These are phyloP conservation scores for Paecilomyces fulvus DNA, from an alignment of 2,329 filamentous ascomycete genomes.

Conservation along the genomic window DNA sequence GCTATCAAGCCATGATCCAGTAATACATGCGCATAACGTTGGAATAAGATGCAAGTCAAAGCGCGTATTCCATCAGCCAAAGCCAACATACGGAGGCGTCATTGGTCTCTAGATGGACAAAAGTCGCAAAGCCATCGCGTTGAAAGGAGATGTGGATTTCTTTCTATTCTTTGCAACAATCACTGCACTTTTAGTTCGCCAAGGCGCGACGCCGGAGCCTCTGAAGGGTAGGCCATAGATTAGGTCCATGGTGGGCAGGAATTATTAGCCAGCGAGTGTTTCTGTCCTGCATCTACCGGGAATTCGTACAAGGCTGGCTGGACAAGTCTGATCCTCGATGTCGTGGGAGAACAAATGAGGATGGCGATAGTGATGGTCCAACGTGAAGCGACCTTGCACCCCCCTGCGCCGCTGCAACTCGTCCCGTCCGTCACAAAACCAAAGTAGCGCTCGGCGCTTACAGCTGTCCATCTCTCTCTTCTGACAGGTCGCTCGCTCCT, in stretches of 20 bases:
- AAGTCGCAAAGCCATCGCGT: slow-evolving; percentile 5
- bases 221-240: not conserved
- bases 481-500: not conserved
- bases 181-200: not conserved
- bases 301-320: not conserved
- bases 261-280: not conserved
- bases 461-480: not conserved
- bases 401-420: not conserved
- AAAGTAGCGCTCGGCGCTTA: not conserved
- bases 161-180: slow-evolving; percentile 23
- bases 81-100: slow-evolving; percentile 9
- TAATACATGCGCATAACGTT: not conserved
- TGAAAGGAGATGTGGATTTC: slow-evolving; percentile 12
- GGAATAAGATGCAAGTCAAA: not conserved
- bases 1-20: slow-evolving; percentile 19
- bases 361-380: not conserved
- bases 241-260: not conserved
- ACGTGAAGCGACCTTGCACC: not conserved
- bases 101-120: not conserved
- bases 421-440: not conserved
- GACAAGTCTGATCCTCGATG: not conserved
- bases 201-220: not conserved
- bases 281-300: not conserved
- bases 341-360: not conserved
- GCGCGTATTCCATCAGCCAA: slow-evolving; percentile 6